Conservation (phyloP, 177 flowering plant genomes). For the Tripterygium wilfordii region DNA sequence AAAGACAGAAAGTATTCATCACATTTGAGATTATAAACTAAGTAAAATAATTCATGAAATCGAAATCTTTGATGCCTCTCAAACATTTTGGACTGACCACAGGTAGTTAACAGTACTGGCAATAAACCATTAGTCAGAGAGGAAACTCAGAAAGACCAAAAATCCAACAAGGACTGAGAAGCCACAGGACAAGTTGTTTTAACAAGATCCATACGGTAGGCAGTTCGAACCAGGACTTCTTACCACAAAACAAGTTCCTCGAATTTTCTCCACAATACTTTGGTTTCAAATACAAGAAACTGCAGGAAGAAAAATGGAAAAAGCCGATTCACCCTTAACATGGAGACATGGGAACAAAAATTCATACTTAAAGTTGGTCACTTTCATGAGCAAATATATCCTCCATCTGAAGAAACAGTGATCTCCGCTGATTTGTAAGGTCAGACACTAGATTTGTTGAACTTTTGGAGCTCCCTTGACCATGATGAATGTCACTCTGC, state of each 20-base stretch:
- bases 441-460: conserved; percentile 47
- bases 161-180: neutral
- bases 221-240: neutral
- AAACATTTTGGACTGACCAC: no score
- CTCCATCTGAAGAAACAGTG: conserved; percentile 72
- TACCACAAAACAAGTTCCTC: neutral
- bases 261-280: no score
- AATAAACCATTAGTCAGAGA: no score
- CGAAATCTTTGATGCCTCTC: no score
- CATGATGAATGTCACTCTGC: conserved; percentile 18
- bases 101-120: no score
- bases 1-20: conserved; percentile 6
- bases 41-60: no score
- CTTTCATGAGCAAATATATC: conserved; percentile 48
- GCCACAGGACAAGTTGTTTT: neutral
- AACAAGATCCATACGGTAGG: neutral
- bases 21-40: conserved; percentile 1
- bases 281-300: no score
- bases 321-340: no score
- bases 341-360: neutral
- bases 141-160: no score
- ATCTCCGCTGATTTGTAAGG: conserved; percentile 69
- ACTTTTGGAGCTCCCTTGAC: conserved; percentile 22
- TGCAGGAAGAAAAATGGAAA: neutral
- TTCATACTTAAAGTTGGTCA: conserved; percentile 58